Percentiles rank a stretch among this genome's conserved stretches.
These are phyloP conservation scores for Aspergillus fructus DNA, from an alignment of 2,329 filamentous ascomycete species.

Conservation along the genomic window DNA sequence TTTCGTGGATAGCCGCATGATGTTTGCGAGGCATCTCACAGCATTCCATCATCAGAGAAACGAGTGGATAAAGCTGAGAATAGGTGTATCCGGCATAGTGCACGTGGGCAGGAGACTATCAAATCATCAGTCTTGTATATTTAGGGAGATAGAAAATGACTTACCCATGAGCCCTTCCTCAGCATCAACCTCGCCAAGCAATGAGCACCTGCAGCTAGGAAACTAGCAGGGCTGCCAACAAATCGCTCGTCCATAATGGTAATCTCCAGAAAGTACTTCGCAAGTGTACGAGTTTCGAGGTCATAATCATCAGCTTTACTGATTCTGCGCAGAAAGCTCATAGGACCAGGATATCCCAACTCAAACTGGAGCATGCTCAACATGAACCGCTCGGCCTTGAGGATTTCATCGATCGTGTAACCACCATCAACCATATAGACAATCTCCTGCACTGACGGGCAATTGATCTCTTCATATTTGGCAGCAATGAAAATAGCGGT, in stretches of 20 bases:
- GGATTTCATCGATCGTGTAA: constrained; percentile 85
- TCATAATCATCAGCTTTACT: constrained; percentile 99
- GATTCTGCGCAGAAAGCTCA: constrained; percentile 95
- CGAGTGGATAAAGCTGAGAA: constrained; percentile 73
- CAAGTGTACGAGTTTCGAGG: constrained; percentile 87
- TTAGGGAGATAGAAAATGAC: constrained; percentile 30
- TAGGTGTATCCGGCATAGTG: constrained; percentile 95
- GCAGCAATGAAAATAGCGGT: constrained; percentile 94
- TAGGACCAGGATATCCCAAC: constrained; percentile 95
- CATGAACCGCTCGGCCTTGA: constrained; percentile 98
- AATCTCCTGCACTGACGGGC: constrained; percentile 90
- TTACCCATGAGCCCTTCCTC: constrained; percentile 89
- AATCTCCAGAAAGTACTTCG: constrained; percentile 96
- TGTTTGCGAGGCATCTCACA: constrained; percentile 78
- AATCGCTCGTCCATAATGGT: constrained; percentile 98
- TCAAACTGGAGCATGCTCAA: constrained; percentile 94
- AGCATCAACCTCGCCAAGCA: constrained; percentile 87
- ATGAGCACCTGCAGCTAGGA: constrained; percentile 85
- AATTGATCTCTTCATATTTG: constrained; percentile 99
- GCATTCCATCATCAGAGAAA: constrained; percentile 80
- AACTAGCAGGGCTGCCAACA: constrained; percentile 86
- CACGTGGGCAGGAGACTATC: constrained; percentile 74
- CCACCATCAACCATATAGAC: constrained; percentile 97
- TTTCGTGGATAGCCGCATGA: constrained; percentile 84
- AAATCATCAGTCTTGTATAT: constrained; percentile 18